Base-by-base conservation (phyloP, 768 basidiomycete species). In the Suillus cothurnatus region DNA sequence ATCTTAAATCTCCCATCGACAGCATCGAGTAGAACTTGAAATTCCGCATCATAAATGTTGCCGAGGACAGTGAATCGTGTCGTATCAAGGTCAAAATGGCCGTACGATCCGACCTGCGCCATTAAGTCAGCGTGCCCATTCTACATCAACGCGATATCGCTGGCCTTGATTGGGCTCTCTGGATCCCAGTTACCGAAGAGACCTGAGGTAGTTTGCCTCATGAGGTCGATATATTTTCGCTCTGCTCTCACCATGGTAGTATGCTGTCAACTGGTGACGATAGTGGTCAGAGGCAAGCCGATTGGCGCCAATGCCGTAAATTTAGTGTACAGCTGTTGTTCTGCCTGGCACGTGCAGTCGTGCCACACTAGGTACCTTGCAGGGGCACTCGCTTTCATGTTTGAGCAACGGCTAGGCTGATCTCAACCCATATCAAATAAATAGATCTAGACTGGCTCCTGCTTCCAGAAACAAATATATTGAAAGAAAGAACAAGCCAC, bases 121-220 rank as follows among this genome's bases (percentile, higher is more conserved):
- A 6, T 23, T 21, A 4, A n/a, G 19, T 26, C 6, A 3, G 26
- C 23, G 12, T 61, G 61, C n/a, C 53, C 45, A 14, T 32, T 19
- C 21, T 9, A 60, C 41, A 11, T 23, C 39, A 38, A 34, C 12
- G 53, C 31, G 53, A 55, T 34, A 14, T 32, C 31, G 67, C 70
- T 60, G 15, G 78, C 79, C 70, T 73, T 64, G 50, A 80, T 66
- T 17, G 71, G 71, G 45, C 70, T 70, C 50, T 76, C 75, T 0
- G 79, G 79, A 23, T 80, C 74, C 77, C 76, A 80, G 67, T 74
- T 80, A 52, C 68, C 76, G 76, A 76, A 80, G 64, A 76, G 79
- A 5, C 31, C 52, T 2, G 72, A 73, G 23, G 75, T 73, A 4
- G 50, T 64, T 0, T 63, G 50, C 1, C 36, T 71, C 52, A 80